phyloP scores from a whole-genome alignment of 495 filamentous ascomycete genomes.

The Penicillium angulare region DNA sequence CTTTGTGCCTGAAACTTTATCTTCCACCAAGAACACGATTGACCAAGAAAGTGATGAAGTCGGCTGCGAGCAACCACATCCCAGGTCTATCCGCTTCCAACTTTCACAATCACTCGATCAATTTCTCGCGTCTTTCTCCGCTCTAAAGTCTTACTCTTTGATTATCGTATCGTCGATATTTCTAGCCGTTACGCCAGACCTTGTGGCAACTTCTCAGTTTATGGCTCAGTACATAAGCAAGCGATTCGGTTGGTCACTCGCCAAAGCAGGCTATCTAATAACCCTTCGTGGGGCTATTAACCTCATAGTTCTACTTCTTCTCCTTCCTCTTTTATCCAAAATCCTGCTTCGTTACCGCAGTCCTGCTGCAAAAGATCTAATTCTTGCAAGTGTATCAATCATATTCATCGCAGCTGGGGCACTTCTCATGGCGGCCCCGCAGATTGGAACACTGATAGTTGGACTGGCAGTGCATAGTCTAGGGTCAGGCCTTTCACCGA shows the following conservation, averaged over 20 bases:
- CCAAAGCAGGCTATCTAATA: background rate
- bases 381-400: background rate
- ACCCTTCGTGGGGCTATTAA: background rate
- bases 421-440: background rate
- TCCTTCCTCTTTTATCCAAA: background rate
- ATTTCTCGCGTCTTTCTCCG: background rate
- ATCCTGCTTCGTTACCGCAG: background rate
- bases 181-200: background rate
- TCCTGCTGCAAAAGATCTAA: background rate
- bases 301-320: background rate
- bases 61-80: too few relatives aligned
- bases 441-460: background rate
- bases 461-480: background rate
- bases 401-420: background rate
- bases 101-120: too few relatives aligned
- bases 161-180: background rate
- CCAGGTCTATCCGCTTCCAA: too few relatives aligned
- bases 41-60: background rate
- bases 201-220: background rate
- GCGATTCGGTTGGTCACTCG: background rate
- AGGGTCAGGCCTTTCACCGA: background rate
- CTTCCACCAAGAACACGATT: background rate
- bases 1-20: background rate
- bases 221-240: background rate
- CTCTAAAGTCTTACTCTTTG: background rate